These are phyloP conservation scores for Penicillium macrosclerotiorum DNA, from an alignment of 495 filamentous ascomycete species.

Conservation along the genomic window DNA sequence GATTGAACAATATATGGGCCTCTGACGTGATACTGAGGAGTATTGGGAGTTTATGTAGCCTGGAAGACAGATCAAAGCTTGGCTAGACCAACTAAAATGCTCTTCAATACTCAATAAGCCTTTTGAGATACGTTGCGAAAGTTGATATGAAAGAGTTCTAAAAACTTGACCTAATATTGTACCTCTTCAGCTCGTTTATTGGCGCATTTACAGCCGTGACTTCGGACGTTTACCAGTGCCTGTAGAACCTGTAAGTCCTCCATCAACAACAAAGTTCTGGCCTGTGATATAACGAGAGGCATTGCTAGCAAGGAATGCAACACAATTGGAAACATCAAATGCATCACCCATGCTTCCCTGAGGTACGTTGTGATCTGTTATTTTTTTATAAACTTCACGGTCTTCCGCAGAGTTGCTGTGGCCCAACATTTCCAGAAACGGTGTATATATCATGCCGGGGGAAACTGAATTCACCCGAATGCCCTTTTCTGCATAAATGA, in stretches of 20 bases:
- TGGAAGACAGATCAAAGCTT: no score
- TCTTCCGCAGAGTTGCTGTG: slow-evolving; percentile 9
- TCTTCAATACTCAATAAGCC: no score
- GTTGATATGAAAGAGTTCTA: no score
- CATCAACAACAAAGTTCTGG: slow-evolving; percentile 19
- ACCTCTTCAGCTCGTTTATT: background rate
- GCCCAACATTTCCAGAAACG: slow-evolving; percentile 25
- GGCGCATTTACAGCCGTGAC: no score
- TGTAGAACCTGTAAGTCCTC: slow-evolving; percentile 22
- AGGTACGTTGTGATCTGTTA: slow-evolving; percentile 17
- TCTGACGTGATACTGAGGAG: no score
- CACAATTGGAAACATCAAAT: slow-evolving; percentile 15
- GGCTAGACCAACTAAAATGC: no score
- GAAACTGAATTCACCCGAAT: slow-evolving; percentile 49
- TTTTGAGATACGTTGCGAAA: no score
- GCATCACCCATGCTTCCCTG: slow-evolving; percentile 18
- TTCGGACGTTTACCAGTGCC: slow-evolving; percentile 6
- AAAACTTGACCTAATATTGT: no score
- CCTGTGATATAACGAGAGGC: slow-evolving; percentile 13
- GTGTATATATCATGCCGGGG: slow-evolving; percentile 47
- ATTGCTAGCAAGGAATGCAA: slow-evolving; percentile 12
- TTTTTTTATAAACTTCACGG: slow-evolving; percentile 8
- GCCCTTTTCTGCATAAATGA: slow-evolving; percentile 44
- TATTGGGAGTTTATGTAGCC: no score
- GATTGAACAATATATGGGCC: no score